phyloP scores from a whole-genome alignment of 2,329 filamentous ascomycete species.

The Penicillium sp. region DNA sequence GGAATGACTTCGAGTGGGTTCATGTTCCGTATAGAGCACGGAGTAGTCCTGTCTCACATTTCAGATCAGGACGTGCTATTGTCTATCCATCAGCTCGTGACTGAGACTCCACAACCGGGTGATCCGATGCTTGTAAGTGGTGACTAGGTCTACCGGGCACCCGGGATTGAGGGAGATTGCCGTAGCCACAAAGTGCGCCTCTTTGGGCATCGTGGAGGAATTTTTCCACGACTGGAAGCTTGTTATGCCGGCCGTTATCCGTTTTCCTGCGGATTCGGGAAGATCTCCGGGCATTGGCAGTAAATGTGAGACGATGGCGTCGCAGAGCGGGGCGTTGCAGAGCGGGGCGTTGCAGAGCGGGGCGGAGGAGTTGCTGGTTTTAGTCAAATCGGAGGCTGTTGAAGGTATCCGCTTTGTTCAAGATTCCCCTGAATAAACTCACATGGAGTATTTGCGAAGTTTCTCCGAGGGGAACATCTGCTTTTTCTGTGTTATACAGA shows the following conservation, averaged over 20 bases:
- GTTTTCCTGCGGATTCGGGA: constrained; percentile 9
- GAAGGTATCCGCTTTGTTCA: not conserved
- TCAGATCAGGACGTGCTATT: not conserved
- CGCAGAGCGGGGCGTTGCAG: not conserved
- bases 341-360: constrained; percentile 2
- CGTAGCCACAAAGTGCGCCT: not conserved
- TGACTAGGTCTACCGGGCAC: not conserved
- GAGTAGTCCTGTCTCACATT: constrained; percentile 19
- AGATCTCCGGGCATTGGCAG: constrained; percentile 10
- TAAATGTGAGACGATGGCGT: constrained; percentile 11
- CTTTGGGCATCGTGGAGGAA: not conserved
- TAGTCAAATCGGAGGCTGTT: constrained; percentile 4
- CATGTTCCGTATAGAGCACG: constrained; percentile 20
- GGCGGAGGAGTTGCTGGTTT: constrained; percentile 1
- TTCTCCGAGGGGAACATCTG: not conserved
- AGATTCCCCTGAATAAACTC: not conserved
- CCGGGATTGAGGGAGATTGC: not conserved
- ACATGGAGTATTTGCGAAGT: not conserved
- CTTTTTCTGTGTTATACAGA: not conserved
- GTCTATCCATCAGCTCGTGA: not conserved
- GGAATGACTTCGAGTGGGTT: not conserved
- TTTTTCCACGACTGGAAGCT: constrained; percentile 17
- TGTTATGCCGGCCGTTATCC: not conserved
- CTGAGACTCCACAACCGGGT: constrained; percentile 13
- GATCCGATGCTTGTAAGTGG: not conserved